A percentile compares a stretch with the other conserved stretches of the same genome.
Conservation (phyloP, 352 stramenopile genomes). For the Peronosclerospora sorghi region DNA sequence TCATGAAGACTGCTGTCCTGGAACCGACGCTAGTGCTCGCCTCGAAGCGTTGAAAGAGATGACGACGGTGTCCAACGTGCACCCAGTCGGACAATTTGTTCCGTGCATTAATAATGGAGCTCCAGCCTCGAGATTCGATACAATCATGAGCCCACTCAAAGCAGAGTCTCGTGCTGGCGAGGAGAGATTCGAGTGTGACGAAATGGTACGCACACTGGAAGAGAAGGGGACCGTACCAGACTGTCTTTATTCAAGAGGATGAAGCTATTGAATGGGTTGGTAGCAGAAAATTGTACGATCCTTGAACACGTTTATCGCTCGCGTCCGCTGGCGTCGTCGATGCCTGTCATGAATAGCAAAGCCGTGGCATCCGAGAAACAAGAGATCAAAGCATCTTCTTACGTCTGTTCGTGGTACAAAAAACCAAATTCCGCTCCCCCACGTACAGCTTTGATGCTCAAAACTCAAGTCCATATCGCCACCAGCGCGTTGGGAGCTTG, state of each 20-base stretch:
- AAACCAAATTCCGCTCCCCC: slow-evolving; percentile 90
- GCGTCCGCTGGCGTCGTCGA: slow-evolving; percentile 91
- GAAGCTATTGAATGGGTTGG: slow-evolving; percentile 94
- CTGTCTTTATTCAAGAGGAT: slow-evolving; percentile 97
- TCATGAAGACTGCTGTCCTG: slow-evolving; percentile 86
- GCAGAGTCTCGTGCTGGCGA: slow-evolving; percentile 87
- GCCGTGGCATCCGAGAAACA: slow-evolving; percentile 92
- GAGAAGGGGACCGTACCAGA: slow-evolving; percentile 92
- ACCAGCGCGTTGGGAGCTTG: slow-evolving; percentile 89
- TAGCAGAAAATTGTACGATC: slow-evolving; percentile 93
- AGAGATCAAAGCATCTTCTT: slow-evolving; percentile 90
- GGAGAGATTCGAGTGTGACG: slow-evolving; percentile 96
- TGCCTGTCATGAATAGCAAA: slow-evolving; percentile 97
- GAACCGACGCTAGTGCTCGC: slow-evolving; percentile 72
- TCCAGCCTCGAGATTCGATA: slow-evolving; percentile 91
- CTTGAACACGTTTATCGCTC: slow-evolving; percentile 93
- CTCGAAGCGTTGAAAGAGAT: slow-evolving; percentile 80
- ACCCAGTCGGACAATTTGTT: slow-evolving; percentile 94
- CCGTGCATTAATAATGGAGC: slow-evolving; percentile 90
- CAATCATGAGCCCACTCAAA: slow-evolving; percentile 86
- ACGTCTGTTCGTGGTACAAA: slow-evolving; percentile 96
- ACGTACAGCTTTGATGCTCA: slow-evolving; percentile 97
- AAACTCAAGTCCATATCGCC: slow-evolving; percentile 95
- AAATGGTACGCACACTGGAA: slow-evolving; percentile 89
- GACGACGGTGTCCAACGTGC: slow-evolving; percentile 88